Conservation (phyloP, 2,329 filamentous ascomycete species). For the Microcyclosporella mali region DNA sequence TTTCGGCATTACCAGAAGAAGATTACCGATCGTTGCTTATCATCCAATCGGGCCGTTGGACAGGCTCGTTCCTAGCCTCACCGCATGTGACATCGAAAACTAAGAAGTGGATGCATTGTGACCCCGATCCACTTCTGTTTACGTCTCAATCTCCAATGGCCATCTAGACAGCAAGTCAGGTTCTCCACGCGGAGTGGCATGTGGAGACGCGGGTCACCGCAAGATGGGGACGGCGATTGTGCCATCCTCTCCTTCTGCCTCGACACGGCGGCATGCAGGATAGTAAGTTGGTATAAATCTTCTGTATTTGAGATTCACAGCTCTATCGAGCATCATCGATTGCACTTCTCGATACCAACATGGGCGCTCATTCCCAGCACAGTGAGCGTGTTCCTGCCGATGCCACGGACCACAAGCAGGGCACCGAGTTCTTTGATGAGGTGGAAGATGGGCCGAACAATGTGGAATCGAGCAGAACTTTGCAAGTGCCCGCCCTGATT, state of each 20-base stretch:
- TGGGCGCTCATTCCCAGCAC: conserved; percentile 13
- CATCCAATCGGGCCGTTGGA: too few species aligned
- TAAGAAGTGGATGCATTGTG: not conserved
- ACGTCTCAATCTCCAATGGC: too few species aligned
- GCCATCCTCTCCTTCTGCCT: not conserved
- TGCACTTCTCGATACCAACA: too few species aligned
- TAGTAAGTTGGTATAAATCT: conserved; percentile 13
- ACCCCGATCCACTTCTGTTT: conserved; percentile 1
- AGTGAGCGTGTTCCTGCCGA: conserved; percentile 17
- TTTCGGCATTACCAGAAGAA: too few species aligned
- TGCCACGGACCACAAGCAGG: conserved; percentile 11
- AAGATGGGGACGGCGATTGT: too few species aligned
- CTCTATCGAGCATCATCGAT: not conserved
- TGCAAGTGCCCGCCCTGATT: conserved; percentile 15
- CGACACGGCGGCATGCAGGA: conserved; percentile 10
- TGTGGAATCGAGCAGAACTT: conserved; percentile 7
- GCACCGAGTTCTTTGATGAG: conserved; percentile 17
- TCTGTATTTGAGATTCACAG: not conserved
- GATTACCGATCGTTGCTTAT: too few species aligned
- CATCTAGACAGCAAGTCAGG: too few species aligned
- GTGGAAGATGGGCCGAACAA: conserved; percentile 9
- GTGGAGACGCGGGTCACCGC: not conserved
- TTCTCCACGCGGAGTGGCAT: conserved; percentile 3
- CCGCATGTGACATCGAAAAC: too few species aligned
- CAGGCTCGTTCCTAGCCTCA: not conserved